phyloP scores from a whole-genome alignment of 495 filamentous ascomycete genomes.

The Aspergillus homomorphus region DNA sequence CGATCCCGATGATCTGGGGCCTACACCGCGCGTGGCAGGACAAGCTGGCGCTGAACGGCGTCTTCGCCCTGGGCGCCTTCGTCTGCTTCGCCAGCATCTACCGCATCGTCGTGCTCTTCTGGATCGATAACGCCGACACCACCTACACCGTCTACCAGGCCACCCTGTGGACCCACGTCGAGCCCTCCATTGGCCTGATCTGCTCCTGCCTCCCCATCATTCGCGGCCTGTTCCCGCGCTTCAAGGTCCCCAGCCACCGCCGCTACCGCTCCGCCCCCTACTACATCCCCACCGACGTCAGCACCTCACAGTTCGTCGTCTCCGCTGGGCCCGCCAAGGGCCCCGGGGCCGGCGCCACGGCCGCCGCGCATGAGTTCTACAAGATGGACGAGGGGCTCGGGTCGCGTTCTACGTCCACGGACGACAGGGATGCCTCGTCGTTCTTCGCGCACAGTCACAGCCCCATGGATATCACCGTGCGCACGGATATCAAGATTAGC shows the following conservation, averaged over 20 bases:
- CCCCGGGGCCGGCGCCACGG: constrained; percentile 11
- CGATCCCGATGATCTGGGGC: constrained; percentile 45
- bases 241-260: constrained; percentile 26
- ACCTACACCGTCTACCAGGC: constrained; percentile 49
- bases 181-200: constrained; percentile 54
- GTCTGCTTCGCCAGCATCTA: constrained; percentile 47
- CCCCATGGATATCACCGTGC: constrained; percentile 30
- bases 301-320: constrained; percentile 26
- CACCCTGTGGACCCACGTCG: constrained; percentile 57
- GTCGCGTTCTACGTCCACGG: constrained; percentile 9
- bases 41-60: constrained; percentile 44
- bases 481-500: constrained; percentile 21
- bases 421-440: neutral
- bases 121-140: constrained; percentile 44
- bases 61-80: constrained; percentile 50
- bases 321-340: constrained; percentile 19
- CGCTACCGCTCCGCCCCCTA: constrained; percentile 25
- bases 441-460: neutral
- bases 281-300: constrained; percentile 32
- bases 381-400: constrained; percentile 29
- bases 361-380: constrained; percentile 22
- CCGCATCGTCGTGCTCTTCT: constrained; percentile 56
- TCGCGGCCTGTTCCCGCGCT: constrained; percentile 47
- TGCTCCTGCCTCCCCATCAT: constrained; percentile 58
- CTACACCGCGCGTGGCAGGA: constrained; percentile 42